Evolutionary conservation across 148 eudicot species (phyloP), one percentile per base, ranked within the genome.

Genomic region (Amaranthus cruentus): DNA sequence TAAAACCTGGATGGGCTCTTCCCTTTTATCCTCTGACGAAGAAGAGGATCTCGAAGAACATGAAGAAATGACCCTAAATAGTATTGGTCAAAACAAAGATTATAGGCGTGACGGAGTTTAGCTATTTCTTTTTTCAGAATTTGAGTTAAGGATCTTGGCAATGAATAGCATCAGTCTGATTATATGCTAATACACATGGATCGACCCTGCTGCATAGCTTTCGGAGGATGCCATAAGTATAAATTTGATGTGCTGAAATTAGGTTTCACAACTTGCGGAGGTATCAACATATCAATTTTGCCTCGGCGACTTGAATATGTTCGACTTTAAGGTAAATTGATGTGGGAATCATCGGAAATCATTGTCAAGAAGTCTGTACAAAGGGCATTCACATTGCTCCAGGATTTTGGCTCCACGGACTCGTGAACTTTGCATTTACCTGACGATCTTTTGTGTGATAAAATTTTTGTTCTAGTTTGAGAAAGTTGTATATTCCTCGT

Each of bases 1-100:
- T 56, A 90, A 84, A 73, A 80, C 95, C 2, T 93, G 98, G 98
- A 88, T 91, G 94, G 98, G 98, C 5, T 85, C 98, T 21, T 89
- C 98, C 61, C 88, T 85, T 43, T 69, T 91, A 67, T 93, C 98
- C 11, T 93, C 98, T 1, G 98, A 93, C 52, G 98, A 93, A 9
- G 98, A 93, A 51, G 98, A 93, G 55, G 96, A 93, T 5, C 83
- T 78, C 10, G 85, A 88, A 42, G 85, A 85, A 51, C 88, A 88
- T 66, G 80, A 72, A 51, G 90, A 84, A 77, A 89, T 60, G 59
- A 81, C 85, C 38, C 78, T 69, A 74, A 61, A 47, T 1, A 63
- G 62, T 47, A 46, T 18, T 66, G 54, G 9, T 70, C 74, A 68
- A 72, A 72, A 76, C 83, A 71, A 52, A 76, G 83, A 72, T 28